Evolutionary conservation across 192 early-diverging fungal species (phyloP).

Genomic region (Glomus cerebriforme): DNA sequence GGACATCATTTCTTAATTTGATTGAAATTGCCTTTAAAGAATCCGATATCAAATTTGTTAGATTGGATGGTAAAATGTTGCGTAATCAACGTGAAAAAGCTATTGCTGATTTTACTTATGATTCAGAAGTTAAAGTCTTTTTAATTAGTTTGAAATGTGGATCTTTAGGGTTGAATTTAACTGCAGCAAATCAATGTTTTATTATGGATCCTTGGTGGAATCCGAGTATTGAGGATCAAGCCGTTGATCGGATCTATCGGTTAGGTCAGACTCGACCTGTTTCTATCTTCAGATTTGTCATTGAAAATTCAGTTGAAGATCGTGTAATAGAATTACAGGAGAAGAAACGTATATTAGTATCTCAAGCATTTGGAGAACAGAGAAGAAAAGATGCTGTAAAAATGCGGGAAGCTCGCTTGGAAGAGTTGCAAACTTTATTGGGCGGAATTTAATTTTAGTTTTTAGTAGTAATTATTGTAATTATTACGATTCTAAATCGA

Average conservation of each 20-base stretch:
- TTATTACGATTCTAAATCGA: too few relatives aligned
- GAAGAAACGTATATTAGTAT: constrained; percentile 53
- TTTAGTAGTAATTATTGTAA: too few relatives aligned
- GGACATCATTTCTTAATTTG: constrained; percentile 83
- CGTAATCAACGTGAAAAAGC: constrained; percentile 39
- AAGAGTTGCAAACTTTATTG: neutral
- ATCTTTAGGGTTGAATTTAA: constrained; percentile 70
- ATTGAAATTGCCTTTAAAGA: constrained; percentile 56
- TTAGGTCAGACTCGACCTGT: constrained; percentile 69
- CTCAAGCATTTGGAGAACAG: constrained; percentile 41
- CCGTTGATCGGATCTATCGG: constrained; percentile 63
- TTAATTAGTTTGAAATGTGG: constrained; percentile 72
- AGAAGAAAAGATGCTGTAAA: neutral
- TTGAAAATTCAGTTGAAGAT: constrained; percentile 69
- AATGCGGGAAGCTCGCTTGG: neutral
- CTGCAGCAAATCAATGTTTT: constrained; percentile 61
- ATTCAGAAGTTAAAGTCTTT: constrained; percentile 48
- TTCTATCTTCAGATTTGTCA: constrained; percentile 60
- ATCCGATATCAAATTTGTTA: constrained; percentile 60
- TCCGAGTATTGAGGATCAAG: constrained; percentile 64
- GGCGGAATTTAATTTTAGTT: neutral
- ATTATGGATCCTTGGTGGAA: constrained; percentile 86
- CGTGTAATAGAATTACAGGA: constrained; percentile 66
- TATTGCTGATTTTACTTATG: constrained; percentile 39
- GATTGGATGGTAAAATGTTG: constrained; percentile 59